Percentiles rank a stretch among this genome's conserved stretches.
Conservation (phyloP, 2,329 filamentous ascomycete species). For the Cladophialophora bantiana region DNA sequence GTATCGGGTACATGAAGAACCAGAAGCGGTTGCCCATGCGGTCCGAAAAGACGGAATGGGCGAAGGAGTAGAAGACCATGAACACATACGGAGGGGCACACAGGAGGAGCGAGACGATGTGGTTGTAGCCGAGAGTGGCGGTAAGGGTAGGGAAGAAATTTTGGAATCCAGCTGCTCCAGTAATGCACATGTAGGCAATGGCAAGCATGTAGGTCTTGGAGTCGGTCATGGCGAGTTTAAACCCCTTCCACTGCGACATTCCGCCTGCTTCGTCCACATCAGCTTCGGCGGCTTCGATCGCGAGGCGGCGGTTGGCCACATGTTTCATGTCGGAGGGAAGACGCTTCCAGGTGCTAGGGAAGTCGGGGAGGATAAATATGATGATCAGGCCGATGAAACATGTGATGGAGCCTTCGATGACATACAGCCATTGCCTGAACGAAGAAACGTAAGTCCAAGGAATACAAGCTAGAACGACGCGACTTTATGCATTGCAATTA, state of each 20-base stretch:
- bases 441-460: background rate
- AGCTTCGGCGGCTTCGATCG: conserved; percentile 58
- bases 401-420: conserved; percentile 61
- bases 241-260: conserved; percentile 57
- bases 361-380: conserved; percentile 49
- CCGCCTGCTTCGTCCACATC: conserved; percentile 58
- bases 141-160: conserved; percentile 65
- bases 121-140: conserved; percentile 52
- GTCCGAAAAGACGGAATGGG: conserved; percentile 56
- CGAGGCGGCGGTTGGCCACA: conserved; percentile 57
- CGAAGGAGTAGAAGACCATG: conserved; percentile 58
- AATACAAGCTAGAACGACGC: background rate
- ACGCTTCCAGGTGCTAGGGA: conserved; percentile 53
- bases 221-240: conserved; percentile 61
- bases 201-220: conserved; percentile 52
- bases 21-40: conserved; percentile 57
- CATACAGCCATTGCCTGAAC: conserved; percentile 64
- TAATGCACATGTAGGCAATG: conserved; percentile 58
- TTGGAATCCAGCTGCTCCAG: conserved; percentile 60
- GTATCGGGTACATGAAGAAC: conserved; percentile 61
- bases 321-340: conserved; percentile 54
- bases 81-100: conserved; percentile 63
- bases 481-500: conserved; percentile 35
- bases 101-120: conserved; percentile 59
- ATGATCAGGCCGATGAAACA: conserved; percentile 50